Percentiles rank a stretch among this genome's conserved stretches.
Conservation (phyloP, 371 early-diverging fungal genomes). For the Capillidium heterosporum region DNA sequence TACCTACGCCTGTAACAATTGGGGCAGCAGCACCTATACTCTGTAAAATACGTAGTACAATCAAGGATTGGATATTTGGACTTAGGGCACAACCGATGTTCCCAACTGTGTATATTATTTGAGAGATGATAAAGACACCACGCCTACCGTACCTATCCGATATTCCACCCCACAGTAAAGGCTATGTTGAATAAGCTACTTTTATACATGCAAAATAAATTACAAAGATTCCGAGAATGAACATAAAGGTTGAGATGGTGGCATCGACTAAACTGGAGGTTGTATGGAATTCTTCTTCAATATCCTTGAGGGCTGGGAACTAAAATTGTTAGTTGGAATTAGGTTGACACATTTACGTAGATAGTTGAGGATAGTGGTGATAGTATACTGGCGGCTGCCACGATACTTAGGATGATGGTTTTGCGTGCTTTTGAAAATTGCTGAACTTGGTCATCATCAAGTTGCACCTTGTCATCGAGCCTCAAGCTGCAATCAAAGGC, state of each 20-base stretch:
- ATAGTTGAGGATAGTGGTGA: not conserved
- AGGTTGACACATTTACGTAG: not conserved
- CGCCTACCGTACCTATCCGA: conserved; percentile 50
- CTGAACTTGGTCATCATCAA: not conserved
- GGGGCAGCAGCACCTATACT: conserved; percentile 48
- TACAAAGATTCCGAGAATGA: conserved; percentile 19
- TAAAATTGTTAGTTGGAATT: not conserved
- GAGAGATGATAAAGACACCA: conserved; percentile 34
- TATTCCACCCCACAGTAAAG: conserved; percentile 42
- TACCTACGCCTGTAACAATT: conserved; percentile 51
- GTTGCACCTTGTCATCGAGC: no score
- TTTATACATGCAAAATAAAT: not conserved
- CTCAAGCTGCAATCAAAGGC: no score
- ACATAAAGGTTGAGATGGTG: conserved; percentile 29
- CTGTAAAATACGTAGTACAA: conserved; percentile 42
- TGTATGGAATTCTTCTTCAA: conserved; percentile 25
- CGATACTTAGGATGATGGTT: not conserved
- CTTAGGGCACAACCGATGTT: conserved; percentile 45
- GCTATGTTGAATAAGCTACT: conserved; percentile 29
- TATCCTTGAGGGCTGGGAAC: conserved; percentile 27
- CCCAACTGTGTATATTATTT: conserved; percentile 27
- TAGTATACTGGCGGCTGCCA: not conserved
- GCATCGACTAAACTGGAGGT: conserved; percentile 25
- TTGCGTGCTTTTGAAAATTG: not conserved
- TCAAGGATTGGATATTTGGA: conserved; percentile 24